Evolutionary conservation across 2,329 filamentous ascomycete species (phyloP).

Genomic region (Pseudocercospora fuligena): DNA sequence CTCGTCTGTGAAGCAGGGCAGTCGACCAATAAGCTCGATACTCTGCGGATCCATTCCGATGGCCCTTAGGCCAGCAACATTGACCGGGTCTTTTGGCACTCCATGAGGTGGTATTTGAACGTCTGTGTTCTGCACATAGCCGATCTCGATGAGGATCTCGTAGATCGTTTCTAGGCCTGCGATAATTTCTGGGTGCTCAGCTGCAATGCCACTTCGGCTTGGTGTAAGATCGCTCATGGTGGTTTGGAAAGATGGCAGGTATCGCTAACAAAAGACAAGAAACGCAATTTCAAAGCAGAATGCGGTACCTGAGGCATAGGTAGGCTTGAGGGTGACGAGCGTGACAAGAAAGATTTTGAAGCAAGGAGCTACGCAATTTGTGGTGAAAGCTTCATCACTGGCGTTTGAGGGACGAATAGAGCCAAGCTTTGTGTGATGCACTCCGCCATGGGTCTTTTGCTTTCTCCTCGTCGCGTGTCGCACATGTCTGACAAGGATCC

Average conservation of each 20-base stretch:
- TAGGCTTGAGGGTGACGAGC: background rate
- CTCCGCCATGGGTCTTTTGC: background rate
- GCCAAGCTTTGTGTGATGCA: background rate
- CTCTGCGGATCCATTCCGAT: constrained; percentile 17
- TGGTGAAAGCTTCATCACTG: background rate
- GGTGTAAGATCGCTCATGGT: constrained; percentile 21
- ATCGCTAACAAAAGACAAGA: background rate
- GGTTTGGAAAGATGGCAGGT: background rate
- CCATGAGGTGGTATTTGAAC: constrained; percentile 23
- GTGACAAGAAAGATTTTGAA: background rate
- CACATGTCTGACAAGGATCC: background rate
- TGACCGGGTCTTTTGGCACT: constrained; percentile 22
- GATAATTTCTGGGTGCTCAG: constrained; percentile 21
- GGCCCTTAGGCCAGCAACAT: constrained; percentile 12
- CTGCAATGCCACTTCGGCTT: constrained; percentile 17
- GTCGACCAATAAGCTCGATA: constrained; percentile 21
- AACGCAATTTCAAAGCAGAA: background rate
- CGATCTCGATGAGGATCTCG: constrained; percentile 16
- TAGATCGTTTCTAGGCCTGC: constrained; percentile 18
- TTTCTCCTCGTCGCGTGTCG: constrained; percentile 1
- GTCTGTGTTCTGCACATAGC: constrained; percentile 24
- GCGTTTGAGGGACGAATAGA: background rate
- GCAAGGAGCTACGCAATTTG: background rate
- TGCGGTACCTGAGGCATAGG: background rate
- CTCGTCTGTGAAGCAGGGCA: constrained; percentile 23